Evolutionary conservation across 192 early-diverging fungal genomes (phyloP).

Genomic region (Gigaspora rosea): DNA sequence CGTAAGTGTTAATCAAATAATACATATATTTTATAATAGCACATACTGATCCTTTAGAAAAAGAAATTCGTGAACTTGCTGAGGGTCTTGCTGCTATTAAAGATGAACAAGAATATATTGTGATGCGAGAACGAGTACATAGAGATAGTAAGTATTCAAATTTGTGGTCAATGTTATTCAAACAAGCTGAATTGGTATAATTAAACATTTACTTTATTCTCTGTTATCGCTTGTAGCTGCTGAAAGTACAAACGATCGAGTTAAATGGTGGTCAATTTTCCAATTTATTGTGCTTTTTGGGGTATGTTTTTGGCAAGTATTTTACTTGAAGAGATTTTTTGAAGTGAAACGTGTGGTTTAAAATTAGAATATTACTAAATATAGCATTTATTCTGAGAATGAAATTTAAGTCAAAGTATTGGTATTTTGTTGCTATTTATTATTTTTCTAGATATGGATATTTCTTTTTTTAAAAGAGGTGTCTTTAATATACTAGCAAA

Average conservation of each 20-base stretch:
- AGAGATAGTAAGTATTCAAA: slow-evolving; percentile 61
- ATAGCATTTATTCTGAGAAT: background rate
- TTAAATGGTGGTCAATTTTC: slow-evolving; percentile 76
- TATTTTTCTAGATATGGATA: background rate
- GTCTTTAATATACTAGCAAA: too few species aligned
- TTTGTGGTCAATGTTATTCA: background rate
- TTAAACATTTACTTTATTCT: background rate
- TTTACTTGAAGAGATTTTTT: slow-evolving; percentile 74
- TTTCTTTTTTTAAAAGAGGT: too few species aligned
- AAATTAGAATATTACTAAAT: slow-evolving; percentile 12
- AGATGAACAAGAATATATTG: slow-evolving; percentile 75
- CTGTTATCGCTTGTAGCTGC: slow-evolving; percentile 54
- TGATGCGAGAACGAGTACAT: slow-evolving; percentile 61
- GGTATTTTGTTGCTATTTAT: background rate
- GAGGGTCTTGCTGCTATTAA: slow-evolving; percentile 60
- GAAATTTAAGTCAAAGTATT: background rate
- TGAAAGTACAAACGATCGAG: slow-evolving; percentile 77
- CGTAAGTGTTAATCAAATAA: slow-evolving; percentile 20
- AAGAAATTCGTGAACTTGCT: slow-evolving; percentile 65
- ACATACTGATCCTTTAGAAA: slow-evolving; percentile 62
- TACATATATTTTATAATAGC: slow-evolving; percentile 7
- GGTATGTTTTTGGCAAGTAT: slow-evolving; percentile 73
- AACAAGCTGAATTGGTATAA: background rate
- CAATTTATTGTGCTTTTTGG: slow-evolving; percentile 62
- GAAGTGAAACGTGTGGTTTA: slow-evolving; percentile 71